Evolutionary conservation across 2,329 filamentous ascomycete species (phyloP), one percentile per base, ranked within the genome.

Genomic region (Talaromyces sp.): DNA sequence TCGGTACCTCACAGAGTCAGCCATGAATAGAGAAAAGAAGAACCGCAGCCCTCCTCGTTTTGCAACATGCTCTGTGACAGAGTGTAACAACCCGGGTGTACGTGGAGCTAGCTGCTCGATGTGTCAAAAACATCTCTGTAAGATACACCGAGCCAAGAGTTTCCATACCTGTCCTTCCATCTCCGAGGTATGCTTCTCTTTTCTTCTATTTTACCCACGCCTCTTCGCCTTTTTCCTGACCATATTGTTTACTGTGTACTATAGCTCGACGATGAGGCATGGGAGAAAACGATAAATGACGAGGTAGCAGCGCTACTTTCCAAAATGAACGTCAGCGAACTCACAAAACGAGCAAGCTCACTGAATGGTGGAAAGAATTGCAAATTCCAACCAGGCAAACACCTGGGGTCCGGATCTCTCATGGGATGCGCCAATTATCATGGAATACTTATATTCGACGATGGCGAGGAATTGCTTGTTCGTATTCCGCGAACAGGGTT

Each of bases 391-490:
- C n/a, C 41, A 14, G 60, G 60, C 21, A 62, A 59, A 7, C 53
- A 57, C 32, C 11, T 54, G 4, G 53, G 60, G 31, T 21, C 8
- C 11, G 57, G 53, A 9, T 27, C 60, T 4, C 59, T 50, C 21
- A 57, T 62, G 57, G 60, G 57, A 6, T 60, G 57, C 27, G 52
- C 60, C 19, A 62, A 62, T 26, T 62, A 62, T 19, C 60, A 62
- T 31, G 57, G 29, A 17, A 57, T 53, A 27, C 29, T 63, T 7
- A 55, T 58, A 2, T 79, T 79, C 61, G 69, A 75, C 11, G 75
- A 78, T 58, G 74, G 72, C 46, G 62, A 76, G 24, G 64, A 59
- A 32, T 78, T 75, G 76, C 68, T 78, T 5, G 74, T 74, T 41
- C 68, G 74, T 8, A 68, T 77, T 14, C 57, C 60, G 52, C 72